A percentile compares a stretch with the other conserved stretches of the same genome.
Evolutionary conservation across 345 rosid species (phyloP).

Genomic region (Luvunga scandens): DNA sequence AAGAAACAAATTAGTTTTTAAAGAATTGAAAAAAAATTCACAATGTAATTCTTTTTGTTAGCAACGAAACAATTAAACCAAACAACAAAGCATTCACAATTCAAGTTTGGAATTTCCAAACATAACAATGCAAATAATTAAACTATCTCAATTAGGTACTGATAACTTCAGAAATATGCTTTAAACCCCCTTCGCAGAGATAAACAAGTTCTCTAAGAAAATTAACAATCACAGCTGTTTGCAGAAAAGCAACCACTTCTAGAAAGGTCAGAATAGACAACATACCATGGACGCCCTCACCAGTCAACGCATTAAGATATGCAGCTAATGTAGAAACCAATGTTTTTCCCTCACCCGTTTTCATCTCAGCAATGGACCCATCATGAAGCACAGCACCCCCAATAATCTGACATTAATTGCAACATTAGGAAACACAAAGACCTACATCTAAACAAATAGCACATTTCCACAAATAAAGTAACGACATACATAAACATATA

Average conservation of each 20-base stretch:
- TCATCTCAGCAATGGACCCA: conserved; percentile 97
- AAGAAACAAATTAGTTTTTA: neutral
- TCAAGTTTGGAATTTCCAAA: neutral
- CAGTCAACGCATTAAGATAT: conserved; percentile 86
- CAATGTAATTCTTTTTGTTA: neutral
- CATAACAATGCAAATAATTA: neutral
- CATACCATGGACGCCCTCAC: conserved; percentile 96
- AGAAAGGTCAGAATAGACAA: conserved; percentile 16
- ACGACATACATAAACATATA: neutral
- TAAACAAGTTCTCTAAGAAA: neutral
- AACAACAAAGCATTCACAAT: neutral
- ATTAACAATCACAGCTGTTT: neutral
- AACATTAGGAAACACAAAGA: conserved; percentile 16
- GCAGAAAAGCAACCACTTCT: neutral
- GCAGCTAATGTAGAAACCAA: conserved; percentile 96
- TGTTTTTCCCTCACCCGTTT: conserved; percentile 97
- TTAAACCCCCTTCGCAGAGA: neutral
- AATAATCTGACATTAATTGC: conserved; percentile 55
- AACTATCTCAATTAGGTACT: neutral
- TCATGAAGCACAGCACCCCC: conserved; percentile 99
- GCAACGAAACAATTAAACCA: neutral
- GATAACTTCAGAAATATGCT: neutral
- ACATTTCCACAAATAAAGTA: neutral
- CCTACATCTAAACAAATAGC: conserved; percentile 8
- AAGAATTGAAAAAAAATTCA: neutral